These are phyloP conservation scores for Wickerhamiella vanderwaltii DNA, from an alignment of 805 yeast genomes.

Conservation along the genomic window DNA sequence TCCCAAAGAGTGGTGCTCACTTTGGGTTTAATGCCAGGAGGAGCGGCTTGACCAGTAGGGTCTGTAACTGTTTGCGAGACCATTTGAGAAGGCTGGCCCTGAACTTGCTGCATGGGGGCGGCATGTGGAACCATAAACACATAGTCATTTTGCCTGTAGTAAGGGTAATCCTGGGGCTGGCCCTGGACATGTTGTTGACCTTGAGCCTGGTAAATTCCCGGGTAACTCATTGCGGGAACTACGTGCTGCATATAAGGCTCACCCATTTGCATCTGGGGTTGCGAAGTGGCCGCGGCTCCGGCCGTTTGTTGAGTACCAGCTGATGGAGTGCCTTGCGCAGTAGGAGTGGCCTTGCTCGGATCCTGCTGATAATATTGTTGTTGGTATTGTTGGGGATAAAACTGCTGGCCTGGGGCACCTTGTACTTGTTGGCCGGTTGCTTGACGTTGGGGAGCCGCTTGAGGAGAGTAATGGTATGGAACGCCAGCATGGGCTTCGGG, in stretches of 20 bases:
- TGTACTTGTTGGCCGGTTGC: constrained; percentile 5
- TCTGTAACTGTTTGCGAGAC: constrained; percentile 25
- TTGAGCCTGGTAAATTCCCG: constrained; percentile 6
- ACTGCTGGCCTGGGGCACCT: constrained; percentile 7
- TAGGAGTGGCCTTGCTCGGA: constrained; percentile 15
- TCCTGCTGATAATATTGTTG: constrained; percentile 15
- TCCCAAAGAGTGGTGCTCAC: constrained; percentile 88
- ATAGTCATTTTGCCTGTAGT: constrained; percentile 12
- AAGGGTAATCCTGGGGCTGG: constrained; percentile 10
- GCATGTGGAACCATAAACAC: constrained; percentile 13
- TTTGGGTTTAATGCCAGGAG: constrained; percentile 37
- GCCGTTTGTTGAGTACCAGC: constrained; percentile 16
- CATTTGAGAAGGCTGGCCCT: constrained; percentile 8
- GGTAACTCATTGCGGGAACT: constrained; percentile 8
- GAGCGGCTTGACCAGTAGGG: constrained; percentile 31
- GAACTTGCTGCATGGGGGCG: constrained; percentile 8
- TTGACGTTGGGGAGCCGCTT: constrained; percentile 5
- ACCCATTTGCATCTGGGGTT: constrained; percentile 3
- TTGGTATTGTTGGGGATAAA: constrained; percentile 16
- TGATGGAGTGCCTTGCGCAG: constrained; percentile 16
- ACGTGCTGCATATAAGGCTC: constrained; percentile 8
- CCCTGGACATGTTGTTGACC: constrained; percentile 10
- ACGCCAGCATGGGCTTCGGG: constrained; percentile 2
- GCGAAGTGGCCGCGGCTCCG: constrained; percentile 12
- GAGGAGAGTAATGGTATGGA: constrained; percentile 7